Evolutionary conservation across 2,329 filamentous ascomycete genomes (phyloP), one percentile per base, ranked within the genome.

Genomic region (Alternaria triticimaculans): DNA sequence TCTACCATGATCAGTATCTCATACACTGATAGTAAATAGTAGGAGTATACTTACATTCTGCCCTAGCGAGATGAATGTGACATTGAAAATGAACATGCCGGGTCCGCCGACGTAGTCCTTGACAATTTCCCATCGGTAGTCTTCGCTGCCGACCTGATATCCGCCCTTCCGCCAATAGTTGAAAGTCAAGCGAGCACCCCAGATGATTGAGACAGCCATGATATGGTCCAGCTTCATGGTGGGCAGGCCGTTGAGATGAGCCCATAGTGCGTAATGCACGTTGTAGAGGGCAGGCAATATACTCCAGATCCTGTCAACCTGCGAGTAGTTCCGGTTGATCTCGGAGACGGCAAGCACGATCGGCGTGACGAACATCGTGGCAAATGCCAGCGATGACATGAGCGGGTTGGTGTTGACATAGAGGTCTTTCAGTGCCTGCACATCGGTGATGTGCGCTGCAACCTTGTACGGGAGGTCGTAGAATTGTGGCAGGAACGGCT

Each of bases 101-200:
- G 85, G 83, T 1, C 84, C 82, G 7, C 87, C 88, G 21, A 94
- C 84, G 41, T 88, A 83, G 26, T 86, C 83, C 76, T 90, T 90
- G 56, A 98, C 83, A 59, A 94, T 89, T 60, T 86, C 85, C 95
- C 96, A 99, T 82, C 96, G 88, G 80, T 99, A 99, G 80, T 99
- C 96, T 81, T 99, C 95, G 15, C 92, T 94, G 41, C 96, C 95
- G 67, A 94, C 85, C 15, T 86, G 84, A 79, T 99, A 99, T 23
- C 96, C 96, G 43, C 96, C 96, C 80, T 93, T 97, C 62, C 96
- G 91, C 90, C 92, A 97, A 83, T 97, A 99, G 82, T 99, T 99
- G 85, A 88, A 98, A 3, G 95, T 98, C 80, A 99, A 84, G 11
- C 96, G 91, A 83, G 94, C 92, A 80, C 91, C 92, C 96, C 96